phyloP scores from a whole-genome alignment of 768 basidiomycete genomes.

The Infundibulicybe gibba region DNA sequence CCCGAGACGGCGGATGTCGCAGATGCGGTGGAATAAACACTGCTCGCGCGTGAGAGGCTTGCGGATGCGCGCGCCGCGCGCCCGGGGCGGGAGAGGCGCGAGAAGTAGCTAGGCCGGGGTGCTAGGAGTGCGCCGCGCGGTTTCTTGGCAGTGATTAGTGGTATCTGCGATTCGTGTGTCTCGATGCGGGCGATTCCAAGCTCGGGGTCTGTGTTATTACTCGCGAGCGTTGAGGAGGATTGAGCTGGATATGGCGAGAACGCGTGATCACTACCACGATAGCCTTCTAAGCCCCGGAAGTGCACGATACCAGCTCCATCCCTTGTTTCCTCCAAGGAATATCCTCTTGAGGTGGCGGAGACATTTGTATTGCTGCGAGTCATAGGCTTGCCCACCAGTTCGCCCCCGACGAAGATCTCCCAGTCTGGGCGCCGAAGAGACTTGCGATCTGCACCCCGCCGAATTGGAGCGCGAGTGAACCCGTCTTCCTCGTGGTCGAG shows the following conservation, averaged over 20 bases:
- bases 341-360: slow-evolving; percentile 18
- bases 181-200: slow-evolving; percentile 5
- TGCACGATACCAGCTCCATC: slow-evolving; percentile 35
- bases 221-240: slow-evolving; percentile 2
- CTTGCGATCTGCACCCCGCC: slow-evolving; percentile 11
- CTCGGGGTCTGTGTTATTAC: slow-evolving; percentile 2
- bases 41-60: neutral
- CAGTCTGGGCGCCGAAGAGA: slow-evolving; percentile 9
- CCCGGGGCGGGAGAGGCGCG: slow-evolving; percentile 2
- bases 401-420: slow-evolving; percentile 2
- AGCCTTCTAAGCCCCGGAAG: slow-evolving; percentile 21
- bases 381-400: slow-evolving; percentile 6
- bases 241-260: slow-evolving; percentile 1
- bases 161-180: slow-evolving; percentile 11
- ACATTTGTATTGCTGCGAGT: slow-evolving; percentile 9
- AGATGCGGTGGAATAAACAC: neutral
- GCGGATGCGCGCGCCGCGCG: neutral
- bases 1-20: neutral
- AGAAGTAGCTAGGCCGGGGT: slow-evolving; percentile 3
- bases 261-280: slow-evolving; percentile 8
- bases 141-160: slow-evolving; percentile 8
- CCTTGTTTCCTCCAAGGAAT: slow-evolving; percentile 36
- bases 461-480: slow-evolving; percentile 18
- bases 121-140: slow-evolving; percentile 10
- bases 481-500: slow-evolving; percentile 13